Evolutionary conservation across 129 eudicot species (phyloP), one percentile per base, ranked within the genome.

Genomic region (Silybum marianum): DNA sequence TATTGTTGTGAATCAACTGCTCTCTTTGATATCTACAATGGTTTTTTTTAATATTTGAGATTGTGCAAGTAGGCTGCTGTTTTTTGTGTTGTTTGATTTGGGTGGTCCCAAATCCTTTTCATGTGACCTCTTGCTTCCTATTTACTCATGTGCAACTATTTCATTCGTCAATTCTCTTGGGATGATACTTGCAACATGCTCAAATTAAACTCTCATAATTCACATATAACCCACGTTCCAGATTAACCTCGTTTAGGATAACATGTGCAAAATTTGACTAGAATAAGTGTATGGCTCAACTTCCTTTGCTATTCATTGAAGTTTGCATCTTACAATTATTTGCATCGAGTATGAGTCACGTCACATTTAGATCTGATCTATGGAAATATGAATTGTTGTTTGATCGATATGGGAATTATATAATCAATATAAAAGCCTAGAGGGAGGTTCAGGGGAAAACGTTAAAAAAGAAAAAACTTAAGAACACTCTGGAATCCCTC

Each of bases 71-170:
- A 19, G 69, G 14, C 66, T 18, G 66, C 23, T 58, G 66, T 58
- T 71, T 32, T 71, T 71, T 23, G 62, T 38, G 73, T 72, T 60
- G 8, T 18, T 39, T 72, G 66, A 26, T 39, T 73, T 40, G 26
- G 0, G 74, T 71, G 62, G 72, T 60, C 73, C 79, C 73, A 34
- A 23, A 73, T 16, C 28, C 9, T 40, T 40, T 74, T 58, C 84
- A 81, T 72, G 84, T 81, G 79, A 63, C 74, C 72, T 54, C 44
- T 70, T 51, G 77, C 76, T 79, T 70, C n/a, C 58, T 79, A 71
- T 79, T 30, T 79, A 79, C 83, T 79, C 83, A 48, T 79, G 71
- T 51, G 82, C 48, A 69, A 51, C 40, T 79, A n/a, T 32, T 79
- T 71, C 39, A 7, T 79, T 54, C 23, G 36, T 32, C 60, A 72